Evolutionary conservation across 2,329 filamentous ascomycete species (phyloP), one percentile per base, ranked within the genome.

Genomic region (Torrubiella hemipterigena): DNA sequence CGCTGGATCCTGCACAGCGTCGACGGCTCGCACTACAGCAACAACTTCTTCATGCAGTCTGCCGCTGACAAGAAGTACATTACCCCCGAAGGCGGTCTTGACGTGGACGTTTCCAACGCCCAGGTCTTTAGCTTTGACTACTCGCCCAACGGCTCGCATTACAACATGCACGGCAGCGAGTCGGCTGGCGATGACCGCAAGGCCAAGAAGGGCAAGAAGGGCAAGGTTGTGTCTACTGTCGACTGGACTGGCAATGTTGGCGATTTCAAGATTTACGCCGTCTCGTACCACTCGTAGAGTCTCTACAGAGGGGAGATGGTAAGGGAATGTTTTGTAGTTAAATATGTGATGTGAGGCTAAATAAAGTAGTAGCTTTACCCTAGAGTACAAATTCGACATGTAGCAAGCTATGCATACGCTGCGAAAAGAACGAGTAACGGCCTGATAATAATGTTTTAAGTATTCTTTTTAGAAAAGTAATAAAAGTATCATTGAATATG

Each of bases 1-100:
- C 55, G 67, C 17, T 69, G 65, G 62, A 51, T 69, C 2, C 46
- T 68, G 4, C 61, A 67, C 38, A 53, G 58, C 12, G 35, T 45
- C 11, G 40, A 42, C 22, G 45, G 40, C 18, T 39, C 33, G 17
- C 35, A 29, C 7, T 46, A 46, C 25, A n/a, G 43, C 30, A 41
- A 40, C 23, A 7, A 26, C 3, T 46, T 43, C 18, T 33, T 34
- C 25, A 19, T 54, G 9, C 42, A 42, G 17, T 51, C 46, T 14
- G 50, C 46, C 19, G 14, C 38, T 7, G 44, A 51, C 36, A 35
- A 41, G 30, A 35, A 39, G 34, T 52, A 36, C 17, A 35, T 46
- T 29, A 26, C 36, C 3, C 6, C 26, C 8, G 11, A 32, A 9
- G 38, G 41, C 19, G 17, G 26, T 16, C 37, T 46, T n/a, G 36